Evolutionary conservation across 148 eudicot genomes (phyloP), one percentile per base, ranked within the genome.

Genomic region (Cornus kousa): DNA sequence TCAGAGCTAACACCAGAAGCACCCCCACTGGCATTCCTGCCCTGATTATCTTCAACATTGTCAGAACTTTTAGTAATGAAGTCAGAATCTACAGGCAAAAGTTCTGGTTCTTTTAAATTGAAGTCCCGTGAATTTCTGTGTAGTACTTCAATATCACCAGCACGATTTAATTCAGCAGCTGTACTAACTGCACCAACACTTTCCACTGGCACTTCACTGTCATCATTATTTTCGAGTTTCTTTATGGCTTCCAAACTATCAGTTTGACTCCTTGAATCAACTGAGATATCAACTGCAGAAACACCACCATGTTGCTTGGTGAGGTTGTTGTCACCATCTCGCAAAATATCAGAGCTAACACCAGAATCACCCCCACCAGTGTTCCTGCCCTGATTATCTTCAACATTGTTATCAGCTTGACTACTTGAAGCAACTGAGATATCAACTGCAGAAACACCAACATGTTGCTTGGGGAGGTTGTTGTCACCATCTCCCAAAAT

Each of bases 161-260:
- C 78, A 71, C 37, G 59, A 46, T 74, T 68, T 48, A 43, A 68
- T 67, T 74, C 53, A 67, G 81, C 10, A 32, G 12, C 76, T 67
- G 67, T 9, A 76, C 70, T 67, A 71, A 53, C 80, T 68, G 81
- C 57, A 81, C 22, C 50, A 23, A 14, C 71, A 24, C 10, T 60
- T 17, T 65, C 77, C 2, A 23, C 73, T 60, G 62, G 64, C 16
- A 32, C 28, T 48, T 70, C 79, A 59, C 24, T 22, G 59, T 53
- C 19, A 53, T 43, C 6, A 43, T 43, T 43, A 43, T 43, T 43
- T 43, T 43, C 48, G 48, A 43, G 48, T 43, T 9, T 43, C 48
- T 43, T 43, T 43, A 43, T 86, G 72, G 81, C 89, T 67, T 89
- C 95, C 78, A 89, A 74, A 78, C 93, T 86, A 68, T 86, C 93